Evolutionary conservation across 805 yeast species (phyloP).

Genomic region (Sugiyamaella smithiae): DNA sequence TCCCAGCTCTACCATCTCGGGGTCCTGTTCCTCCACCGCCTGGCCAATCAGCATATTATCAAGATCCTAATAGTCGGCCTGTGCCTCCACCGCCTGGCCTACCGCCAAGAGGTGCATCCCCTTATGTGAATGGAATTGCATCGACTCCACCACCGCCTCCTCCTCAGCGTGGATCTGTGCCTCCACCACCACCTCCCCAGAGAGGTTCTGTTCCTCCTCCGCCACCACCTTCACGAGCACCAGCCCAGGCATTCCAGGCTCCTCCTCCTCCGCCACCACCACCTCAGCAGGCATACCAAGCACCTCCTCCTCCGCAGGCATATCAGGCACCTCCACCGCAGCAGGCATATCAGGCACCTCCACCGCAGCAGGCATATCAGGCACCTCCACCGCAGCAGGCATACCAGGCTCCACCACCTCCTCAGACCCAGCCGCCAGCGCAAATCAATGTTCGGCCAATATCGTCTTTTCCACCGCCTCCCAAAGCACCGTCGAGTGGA

Average conservation of each 20-base stretch:
- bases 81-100: conserved; percentile 23
- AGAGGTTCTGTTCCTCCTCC: conserved; percentile 13
- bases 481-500: conserved; percentile 26
- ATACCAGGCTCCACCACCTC: conserved; percentile 14
- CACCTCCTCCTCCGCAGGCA: conserved; percentile 22
- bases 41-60: conserved; percentile 27
- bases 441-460: conserved; percentile 20
- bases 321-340: conserved; percentile 22
- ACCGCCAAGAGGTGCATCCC: conserved; percentile 8
- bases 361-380: conserved; percentile 18
- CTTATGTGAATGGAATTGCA: not conserved
- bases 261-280: conserved; percentile 25
- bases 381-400: conserved; percentile 25
- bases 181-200: conserved; percentile 23
- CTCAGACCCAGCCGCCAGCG: conserved; percentile 24
- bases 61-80: conserved; percentile 4
- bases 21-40: conserved; percentile 39
- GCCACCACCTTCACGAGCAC: conserved; percentile 26
- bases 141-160: conserved; percentile 27
- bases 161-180: conserved; percentile 17
- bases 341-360: conserved; percentile 20
- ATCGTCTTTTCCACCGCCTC: conserved; percentile 28
- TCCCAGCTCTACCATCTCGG: conserved; percentile 29
- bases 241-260: conserved; percentile 14
- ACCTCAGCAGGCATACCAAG: conserved; percentile 20